These are phyloP conservation scores for Condylostoma magnum DNA, from an alignment of 169 alveolate genomes.

Conservation along the genomic window DNA sequence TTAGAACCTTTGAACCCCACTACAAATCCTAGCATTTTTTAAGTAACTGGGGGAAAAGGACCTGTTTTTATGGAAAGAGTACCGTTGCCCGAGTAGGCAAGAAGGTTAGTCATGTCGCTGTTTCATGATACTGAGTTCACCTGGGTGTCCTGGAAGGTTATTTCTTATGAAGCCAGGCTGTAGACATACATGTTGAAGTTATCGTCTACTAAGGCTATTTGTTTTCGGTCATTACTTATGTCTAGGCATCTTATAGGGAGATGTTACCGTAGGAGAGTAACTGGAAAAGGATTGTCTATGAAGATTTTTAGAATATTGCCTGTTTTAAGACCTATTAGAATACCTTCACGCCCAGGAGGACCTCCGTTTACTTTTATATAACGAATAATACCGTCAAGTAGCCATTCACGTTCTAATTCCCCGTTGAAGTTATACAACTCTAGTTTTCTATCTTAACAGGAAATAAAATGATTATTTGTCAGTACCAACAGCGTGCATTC, in stretches of 20 bases:
- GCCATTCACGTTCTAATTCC: conserved; percentile 90
- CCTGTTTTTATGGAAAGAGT: conserved; percentile 82
- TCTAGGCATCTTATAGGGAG: conserved; percentile 82
- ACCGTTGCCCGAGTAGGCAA: conserved; percentile 87
- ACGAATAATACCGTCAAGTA: conserved; percentile 78
- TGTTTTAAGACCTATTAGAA: conserved; percentile 88
- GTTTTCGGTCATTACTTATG: conserved; percentile 52
- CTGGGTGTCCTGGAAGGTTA: conserved; percentile 75
- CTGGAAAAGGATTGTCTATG: conserved; percentile 91
- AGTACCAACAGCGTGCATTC: conserved; percentile 86
- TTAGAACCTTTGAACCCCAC: conserved; percentile 94
- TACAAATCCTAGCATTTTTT: conserved; percentile 86
- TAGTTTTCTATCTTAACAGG: conserved; percentile 76
- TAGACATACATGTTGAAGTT: conserved; percentile 81
- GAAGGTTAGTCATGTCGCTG: conserved; percentile 87
- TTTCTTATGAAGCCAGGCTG: conserved; percentile 68
- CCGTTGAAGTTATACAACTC: conserved; percentile 76
- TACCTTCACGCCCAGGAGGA: conserved; percentile 87
- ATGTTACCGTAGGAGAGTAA: conserved; percentile 78
- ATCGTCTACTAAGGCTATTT: conserved; percentile 91
- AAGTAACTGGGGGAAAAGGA: conserved; percentile 82
- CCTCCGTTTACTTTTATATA: conserved; percentile 89
- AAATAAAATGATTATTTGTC: conserved; percentile 79
- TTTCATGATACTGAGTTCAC: conserved; percentile 92
- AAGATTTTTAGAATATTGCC: conserved; percentile 87